phyloP scores from a whole-genome alignment of 75 land plant genomes.

The Sequoiadendron giganteum region DNA sequence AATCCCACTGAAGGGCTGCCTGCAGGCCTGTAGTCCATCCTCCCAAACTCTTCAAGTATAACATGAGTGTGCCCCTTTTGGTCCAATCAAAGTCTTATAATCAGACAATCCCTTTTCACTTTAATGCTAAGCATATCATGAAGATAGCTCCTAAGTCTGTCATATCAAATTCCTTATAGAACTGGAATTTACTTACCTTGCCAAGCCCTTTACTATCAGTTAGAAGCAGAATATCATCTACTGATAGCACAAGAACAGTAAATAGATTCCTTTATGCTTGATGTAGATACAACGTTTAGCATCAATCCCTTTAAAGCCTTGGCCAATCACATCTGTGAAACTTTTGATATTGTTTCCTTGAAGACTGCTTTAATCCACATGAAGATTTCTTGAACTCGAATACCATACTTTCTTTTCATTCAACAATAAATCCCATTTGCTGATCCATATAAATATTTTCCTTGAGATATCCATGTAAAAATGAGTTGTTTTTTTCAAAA shows the following conservation, averaged over 20 bases:
- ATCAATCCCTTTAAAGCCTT: not conserved
- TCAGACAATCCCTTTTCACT: not conserved
- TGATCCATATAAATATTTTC: no score
- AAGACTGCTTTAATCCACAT: constrained; percentile 2
- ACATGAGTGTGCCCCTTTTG: not conserved
- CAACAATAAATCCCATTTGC: not conserved
- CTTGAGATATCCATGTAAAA: constrained; percentile 9
- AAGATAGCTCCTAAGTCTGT: constrained; percentile 7
- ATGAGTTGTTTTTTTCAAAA: not conserved
- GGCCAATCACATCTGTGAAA: constrained; percentile 6
- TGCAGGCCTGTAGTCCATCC: not conserved
- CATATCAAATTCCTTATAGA: constrained; percentile 7
- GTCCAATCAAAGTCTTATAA: not conserved
- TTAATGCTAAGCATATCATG: not conserved
- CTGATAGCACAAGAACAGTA: constrained; percentile 5
- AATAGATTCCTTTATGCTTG: not conserved
- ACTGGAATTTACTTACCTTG: not conserved
- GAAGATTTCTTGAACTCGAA: constrained; percentile 11
- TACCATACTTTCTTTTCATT: constrained; percentile 6
- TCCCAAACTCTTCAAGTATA: not conserved
- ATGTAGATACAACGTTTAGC: not conserved
- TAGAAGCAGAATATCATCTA: constrained; percentile 9
- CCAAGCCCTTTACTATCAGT: not conserved
- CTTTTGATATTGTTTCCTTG: constrained; percentile 15
- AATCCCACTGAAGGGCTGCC: not conserved